phyloP scores from a whole-genome alignment of 208 protist species.

The Trypanosomatidae sp. region DNA sequence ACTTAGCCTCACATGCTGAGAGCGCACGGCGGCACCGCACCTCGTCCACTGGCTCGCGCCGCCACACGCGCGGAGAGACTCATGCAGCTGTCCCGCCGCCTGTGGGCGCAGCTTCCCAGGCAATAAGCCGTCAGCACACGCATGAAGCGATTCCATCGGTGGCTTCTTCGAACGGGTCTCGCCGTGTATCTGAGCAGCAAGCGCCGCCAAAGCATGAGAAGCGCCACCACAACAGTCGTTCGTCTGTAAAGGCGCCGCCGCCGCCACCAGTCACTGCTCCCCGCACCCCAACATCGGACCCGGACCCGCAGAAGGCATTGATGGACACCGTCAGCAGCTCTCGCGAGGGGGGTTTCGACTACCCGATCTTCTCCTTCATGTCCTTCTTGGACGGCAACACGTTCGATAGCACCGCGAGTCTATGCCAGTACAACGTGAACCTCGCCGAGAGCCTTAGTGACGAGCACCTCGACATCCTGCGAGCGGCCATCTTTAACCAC shows the following conservation, averaged over 20 bases:
- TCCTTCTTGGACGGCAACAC: conserved; percentile 80
- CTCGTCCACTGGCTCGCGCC: conserved; percentile 15
- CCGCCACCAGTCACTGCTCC: neutral
- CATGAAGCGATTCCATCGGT: conserved; percentile 2
- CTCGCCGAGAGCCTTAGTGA: conserved; percentile 74
- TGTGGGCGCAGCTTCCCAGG: neutral
- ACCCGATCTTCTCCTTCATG: conserved; percentile 44
- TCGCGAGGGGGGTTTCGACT: conserved; percentile 21
- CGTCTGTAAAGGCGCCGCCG: neutral
- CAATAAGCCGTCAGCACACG: conserved; percentile 9
- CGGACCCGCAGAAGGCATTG: neutral
- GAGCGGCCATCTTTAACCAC: conserved; percentile 59
- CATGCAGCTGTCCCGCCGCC: neutral
- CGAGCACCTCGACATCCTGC: conserved; percentile 65
- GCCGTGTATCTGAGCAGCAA: conserved; percentile 5
- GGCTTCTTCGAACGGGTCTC: neutral
- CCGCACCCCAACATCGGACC: neutral
- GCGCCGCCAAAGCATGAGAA: neutral
- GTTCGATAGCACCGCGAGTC: conserved; percentile 54
- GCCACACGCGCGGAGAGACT: neutral
- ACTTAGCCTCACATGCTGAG: neutral
- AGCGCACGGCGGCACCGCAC: conserved; percentile 16
- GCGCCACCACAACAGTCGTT: neutral
- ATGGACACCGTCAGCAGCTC: conserved; percentile 25
- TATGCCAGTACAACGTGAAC: conserved; percentile 77